Conservation (phyloP, 805 yeast species). For the Spathaspora arborariae region DNA sequence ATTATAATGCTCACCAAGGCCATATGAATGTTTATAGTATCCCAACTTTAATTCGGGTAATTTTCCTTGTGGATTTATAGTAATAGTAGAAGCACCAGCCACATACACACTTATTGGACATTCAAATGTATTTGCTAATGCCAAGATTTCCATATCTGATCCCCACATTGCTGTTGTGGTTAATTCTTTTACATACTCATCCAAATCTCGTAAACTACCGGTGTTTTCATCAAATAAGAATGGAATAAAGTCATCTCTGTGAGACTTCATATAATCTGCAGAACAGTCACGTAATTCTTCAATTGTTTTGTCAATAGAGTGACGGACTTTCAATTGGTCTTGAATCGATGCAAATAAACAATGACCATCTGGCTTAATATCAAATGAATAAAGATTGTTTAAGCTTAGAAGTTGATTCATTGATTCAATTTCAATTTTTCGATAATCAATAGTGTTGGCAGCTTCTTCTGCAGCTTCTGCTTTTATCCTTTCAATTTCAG, state of each 20-base stretch:
- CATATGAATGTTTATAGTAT: constrained; percentile 79
- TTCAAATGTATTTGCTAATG: constrained; percentile 66
- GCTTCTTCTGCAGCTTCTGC: constrained; percentile 75
- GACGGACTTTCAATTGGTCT: constrained; percentile 68
- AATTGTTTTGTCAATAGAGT: constrained; percentile 29
- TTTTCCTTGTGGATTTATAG: constrained; percentile 55
- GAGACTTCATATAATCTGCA: constrained; percentile 57
- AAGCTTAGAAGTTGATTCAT: constrained; percentile 51
- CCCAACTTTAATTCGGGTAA: constrained; percentile 56
- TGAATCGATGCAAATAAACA: constrained; percentile 84
- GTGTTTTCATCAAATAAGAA: constrained; percentile 80
- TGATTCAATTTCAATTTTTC: constrained; percentile 68
- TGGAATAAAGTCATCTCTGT: constrained; percentile 74
- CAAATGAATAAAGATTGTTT: constrained; percentile 51
- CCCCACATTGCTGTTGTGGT: constrained; percentile 92
- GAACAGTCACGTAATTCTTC: constrained; percentile 60
- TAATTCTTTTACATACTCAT: constrained; percentile 63
- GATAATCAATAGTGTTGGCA: constrained; percentile 55
- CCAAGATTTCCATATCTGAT: constrained; percentile 87
- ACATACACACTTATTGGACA: constrained; percentile 74
- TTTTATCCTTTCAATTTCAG: constrained; percentile 56
- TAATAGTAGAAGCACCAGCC: constrained; percentile 69
- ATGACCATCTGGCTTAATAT: constrained; percentile 89
- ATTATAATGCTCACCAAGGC: constrained; percentile 94
- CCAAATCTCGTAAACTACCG: constrained; percentile 58